A percentile compares a stretch with the other conserved stretches of the same genome.
Conservation (phyloP, 768 basidiomycete genomes). For the Pulveroboletus sp. region DNA sequence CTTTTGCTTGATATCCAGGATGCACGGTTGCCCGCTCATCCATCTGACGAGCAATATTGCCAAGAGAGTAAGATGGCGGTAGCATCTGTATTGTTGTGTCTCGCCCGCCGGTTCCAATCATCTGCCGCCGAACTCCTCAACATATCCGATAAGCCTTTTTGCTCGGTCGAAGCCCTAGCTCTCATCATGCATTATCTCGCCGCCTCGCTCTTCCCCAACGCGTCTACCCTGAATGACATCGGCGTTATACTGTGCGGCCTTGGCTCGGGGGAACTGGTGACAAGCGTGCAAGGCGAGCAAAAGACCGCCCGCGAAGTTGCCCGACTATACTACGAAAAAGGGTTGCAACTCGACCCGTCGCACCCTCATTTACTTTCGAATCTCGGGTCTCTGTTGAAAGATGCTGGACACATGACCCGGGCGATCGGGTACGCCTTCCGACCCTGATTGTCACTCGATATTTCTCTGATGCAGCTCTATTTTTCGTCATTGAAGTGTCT, state of each 20-base stretch:
- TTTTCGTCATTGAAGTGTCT: slow-evolving; percentile 29
- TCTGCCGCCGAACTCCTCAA: slow-evolving; percentile 22
- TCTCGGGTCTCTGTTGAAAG: slow-evolving; percentile 48
- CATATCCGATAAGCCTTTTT: slow-evolving; percentile 26
- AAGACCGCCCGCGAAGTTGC: slow-evolving; percentile 37
- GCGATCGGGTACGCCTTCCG: slow-evolving; percentile 38
- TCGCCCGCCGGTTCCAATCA: slow-evolving; percentile 43
- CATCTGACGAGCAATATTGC: slow-evolving; percentile 26
- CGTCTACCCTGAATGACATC: slow-evolving; percentile 48
- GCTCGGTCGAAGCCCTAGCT: slow-evolving; percentile 35
- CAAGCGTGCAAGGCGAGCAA: slow-evolving; percentile 16
- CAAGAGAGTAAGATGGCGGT: slow-evolving; percentile 31
- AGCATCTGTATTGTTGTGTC: slow-evolving; percentile 40
- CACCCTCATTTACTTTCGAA: slow-evolving; percentile 51
- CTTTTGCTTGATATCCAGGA: slow-evolving; percentile 33
- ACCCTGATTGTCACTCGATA: neutral
- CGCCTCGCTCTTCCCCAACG: slow-evolving; percentile 40
- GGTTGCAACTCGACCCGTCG: slow-evolving; percentile 40
- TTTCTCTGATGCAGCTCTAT: slow-evolving; percentile 3
- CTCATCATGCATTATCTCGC: slow-evolving; percentile 48
- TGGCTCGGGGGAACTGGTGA: slow-evolving; percentile 17
- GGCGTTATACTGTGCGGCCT: slow-evolving; percentile 45
- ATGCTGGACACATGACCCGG: slow-evolving; percentile 39
- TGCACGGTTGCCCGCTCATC: slow-evolving; percentile 16
- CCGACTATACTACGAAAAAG: slow-evolving; percentile 41